Base-by-base conservation (phyloP, 371 early-diverging fungal species). In the Fennellomyces sp. region DNA sequence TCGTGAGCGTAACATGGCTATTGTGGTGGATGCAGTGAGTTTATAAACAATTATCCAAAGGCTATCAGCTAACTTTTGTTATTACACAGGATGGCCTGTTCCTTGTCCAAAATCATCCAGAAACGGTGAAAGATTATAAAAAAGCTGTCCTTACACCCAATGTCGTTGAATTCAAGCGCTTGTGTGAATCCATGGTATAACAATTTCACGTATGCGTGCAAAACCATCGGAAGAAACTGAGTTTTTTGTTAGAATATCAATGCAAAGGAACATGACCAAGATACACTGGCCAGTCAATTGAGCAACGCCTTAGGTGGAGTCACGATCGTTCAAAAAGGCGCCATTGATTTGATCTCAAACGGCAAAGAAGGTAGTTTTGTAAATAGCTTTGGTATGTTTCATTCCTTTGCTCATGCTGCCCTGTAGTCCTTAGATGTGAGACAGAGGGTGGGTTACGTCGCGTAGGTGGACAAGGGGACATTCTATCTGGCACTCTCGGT, bases 391-490 rank as follows among this genome's bases (percentile, higher is more conserved):
- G 33, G 8, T 5, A 50, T 38, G 45, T 51, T 6, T 2, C 8
- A 21, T 15, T 30, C 13, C 1, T 29, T 31, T 48, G 31, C 27
- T 29, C 27, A 28, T 12, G 2, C 19, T n/a, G 27, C 28, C 62
- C 30, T 36, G 27, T 54, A 82, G 85, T 87, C 7, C 64, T 88
- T 33, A 29, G 70, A 35, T 92, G 93, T 56, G 83, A 84, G 52
- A 80, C 70, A 21, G 67, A 76, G 19, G 94, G 94, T 17, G 90
- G 94, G 2, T 72, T 90, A 29, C 90, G 96, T 60, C 82, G 99
- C n/a, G 94, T 95, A 66, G 98, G 99, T 13, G 99, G 99, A 6
- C 99, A 97, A 72, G 99, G 99, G 13, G 99, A 99, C 73, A 79
- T 99, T n/a, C 78, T 99, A 23, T 80, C 92, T 15, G 99, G 99